A percentile compares a stretch with the other conserved stretches of the same genome.
These are phyloP conservation scores for Hyaloscypha finlandica DNA, from an alignment of 495 filamentous ascomycete genomes.

Conservation along the genomic window DNA sequence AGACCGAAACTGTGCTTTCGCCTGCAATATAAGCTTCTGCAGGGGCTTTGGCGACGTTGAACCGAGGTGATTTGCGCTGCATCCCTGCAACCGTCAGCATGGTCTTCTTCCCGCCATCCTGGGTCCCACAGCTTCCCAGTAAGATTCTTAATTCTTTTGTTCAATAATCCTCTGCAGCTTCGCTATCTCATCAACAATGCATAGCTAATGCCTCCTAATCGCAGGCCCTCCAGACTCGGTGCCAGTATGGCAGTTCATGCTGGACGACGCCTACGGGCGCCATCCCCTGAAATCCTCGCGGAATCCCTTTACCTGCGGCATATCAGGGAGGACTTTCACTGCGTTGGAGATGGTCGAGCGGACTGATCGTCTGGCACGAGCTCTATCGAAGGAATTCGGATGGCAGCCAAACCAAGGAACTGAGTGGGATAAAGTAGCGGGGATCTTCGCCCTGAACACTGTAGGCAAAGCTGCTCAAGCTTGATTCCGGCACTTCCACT, in stretches of 20 bases:
- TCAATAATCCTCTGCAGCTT: not conserved
- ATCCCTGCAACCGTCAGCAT: slow-evolving; percentile 46
- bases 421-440: slow-evolving; percentile 85
- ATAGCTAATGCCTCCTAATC: not conserved
- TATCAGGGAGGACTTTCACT: slow-evolving; percentile 73
- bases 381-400: slow-evolving; percentile 69
- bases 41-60: not conserved
- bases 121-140: slow-evolving; percentile 59
- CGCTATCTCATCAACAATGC: not conserved
- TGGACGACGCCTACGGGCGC: slow-evolving; percentile 71
- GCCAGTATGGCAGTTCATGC: slow-evolving; percentile 78
- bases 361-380: slow-evolving; percentile 69
- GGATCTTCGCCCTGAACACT: slow-evolving; percentile 78
- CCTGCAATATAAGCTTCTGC: not conserved
- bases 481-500: not conserved
- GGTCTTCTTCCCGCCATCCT: slow-evolving; percentile 76
- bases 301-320: slow-evolving; percentile 80
- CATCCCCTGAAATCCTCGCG: slow-evolving; percentile 61
- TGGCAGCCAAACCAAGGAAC: slow-evolving; percentile 74
- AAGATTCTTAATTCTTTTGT: slow-evolving; percentile 8
- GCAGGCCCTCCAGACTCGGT: slow-evolving; percentile 64
- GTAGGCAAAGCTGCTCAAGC: slow-evolving; percentile 45
- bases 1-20: not conserved
- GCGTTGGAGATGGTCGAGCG: slow-evolving; percentile 65
- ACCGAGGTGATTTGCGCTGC: not conserved